These are phyloP conservation scores for Marvania coccoides DNA, from an alignment of 139 green algal genomes.

Conservation along the genomic window DNA sequence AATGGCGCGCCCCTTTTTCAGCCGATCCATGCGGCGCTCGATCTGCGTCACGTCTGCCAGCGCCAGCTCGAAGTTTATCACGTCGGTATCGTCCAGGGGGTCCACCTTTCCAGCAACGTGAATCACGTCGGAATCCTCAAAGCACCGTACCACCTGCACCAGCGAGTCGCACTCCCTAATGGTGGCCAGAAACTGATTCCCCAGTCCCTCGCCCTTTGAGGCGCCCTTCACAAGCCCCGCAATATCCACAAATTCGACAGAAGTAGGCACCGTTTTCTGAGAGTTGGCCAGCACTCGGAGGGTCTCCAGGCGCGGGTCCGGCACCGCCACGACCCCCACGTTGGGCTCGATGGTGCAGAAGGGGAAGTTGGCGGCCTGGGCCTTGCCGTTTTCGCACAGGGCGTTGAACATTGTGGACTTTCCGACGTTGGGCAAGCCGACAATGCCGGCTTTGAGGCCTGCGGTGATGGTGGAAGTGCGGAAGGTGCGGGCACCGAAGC, in stretches of 20 bases:
- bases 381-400: constrained; percentile 86
- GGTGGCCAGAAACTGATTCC: constrained; percentile 98
- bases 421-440: constrained; percentile 96
- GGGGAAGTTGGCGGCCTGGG: constrained; percentile 92
- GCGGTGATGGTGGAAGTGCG: constrained; percentile 15
- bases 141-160: constrained; percentile 94
- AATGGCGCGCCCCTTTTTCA: constrained; percentile 69
- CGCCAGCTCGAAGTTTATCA: constrained; percentile 96
- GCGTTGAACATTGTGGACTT: constrained; percentile 99
- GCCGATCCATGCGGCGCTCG: constrained; percentile 73
- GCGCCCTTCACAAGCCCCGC: constrained; percentile 91
- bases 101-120: constrained; percentile 82
- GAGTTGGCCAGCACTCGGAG: constrained; percentile 49
- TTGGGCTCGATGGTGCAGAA: constrained; percentile 99
- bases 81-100: constrained; percentile 60
- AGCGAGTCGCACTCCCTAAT: constrained; percentile 92
- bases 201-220: constrained; percentile 85
- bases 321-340: constrained; percentile 63
- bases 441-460: constrained; percentile 81
- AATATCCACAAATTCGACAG: constrained; percentile 98
- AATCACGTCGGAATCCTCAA: constrained; percentile 92
- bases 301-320: constrained; percentile 36
- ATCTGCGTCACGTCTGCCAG: constrained; percentile 85
- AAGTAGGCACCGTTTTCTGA: constrained; percentile 70
- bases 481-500: constrained; percentile 1